These are phyloP conservation scores for Nymphaea thermarum DNA, from an alignment of 164 flowering plant genomes.

Conservation along the genomic window DNA sequence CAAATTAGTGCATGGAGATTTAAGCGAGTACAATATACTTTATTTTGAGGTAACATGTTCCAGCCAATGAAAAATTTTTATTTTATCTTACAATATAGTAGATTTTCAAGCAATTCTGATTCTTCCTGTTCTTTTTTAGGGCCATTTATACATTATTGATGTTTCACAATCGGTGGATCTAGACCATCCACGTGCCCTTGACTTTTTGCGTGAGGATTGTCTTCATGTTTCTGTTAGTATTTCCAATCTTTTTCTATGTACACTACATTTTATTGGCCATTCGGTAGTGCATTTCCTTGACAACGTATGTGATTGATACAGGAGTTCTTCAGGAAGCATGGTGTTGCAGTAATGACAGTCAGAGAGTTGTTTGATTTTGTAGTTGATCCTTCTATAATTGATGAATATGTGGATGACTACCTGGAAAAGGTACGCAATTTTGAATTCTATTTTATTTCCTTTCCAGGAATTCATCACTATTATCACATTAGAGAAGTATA, in stretches of 20 bases:
- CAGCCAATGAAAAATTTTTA: neutral
- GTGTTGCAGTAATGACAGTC: constrained; percentile 90
- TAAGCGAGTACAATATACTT: constrained; percentile 96
- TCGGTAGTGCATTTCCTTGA: too few species aligned
- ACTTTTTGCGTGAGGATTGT: constrained; percentile 87
- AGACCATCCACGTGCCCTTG: constrained; percentile 93
- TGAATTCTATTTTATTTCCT: neutral
- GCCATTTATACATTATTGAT: constrained; percentile 82
- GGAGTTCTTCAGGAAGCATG: constrained; percentile 87
- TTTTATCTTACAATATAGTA: neutral
- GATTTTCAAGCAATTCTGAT: neutral
- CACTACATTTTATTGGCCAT: too few species aligned
- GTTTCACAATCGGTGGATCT: constrained; percentile 98
- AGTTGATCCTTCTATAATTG: constrained; percentile 71
- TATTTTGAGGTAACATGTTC: constrained; percentile 57
- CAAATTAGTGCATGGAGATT: constrained; percentile 97
- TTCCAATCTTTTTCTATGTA: neutral
- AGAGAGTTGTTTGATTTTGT: constrained; percentile 91
- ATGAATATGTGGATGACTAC: constrained; percentile 70
- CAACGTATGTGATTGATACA: constrained; percentile 22
- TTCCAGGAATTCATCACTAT: neutral
- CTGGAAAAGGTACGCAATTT: constrained; percentile 55
- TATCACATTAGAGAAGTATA: neutral
- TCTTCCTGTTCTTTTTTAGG: constrained; percentile 26
- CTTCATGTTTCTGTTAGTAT: constrained; percentile 78